A percentile compares a stretch with the other conserved stretches of the same genome.
These are phyloP conservation scores for Halophytophthora polymorphica DNA, from an alignment of 352 stramenopile species.

Conservation along the genomic window DNA sequence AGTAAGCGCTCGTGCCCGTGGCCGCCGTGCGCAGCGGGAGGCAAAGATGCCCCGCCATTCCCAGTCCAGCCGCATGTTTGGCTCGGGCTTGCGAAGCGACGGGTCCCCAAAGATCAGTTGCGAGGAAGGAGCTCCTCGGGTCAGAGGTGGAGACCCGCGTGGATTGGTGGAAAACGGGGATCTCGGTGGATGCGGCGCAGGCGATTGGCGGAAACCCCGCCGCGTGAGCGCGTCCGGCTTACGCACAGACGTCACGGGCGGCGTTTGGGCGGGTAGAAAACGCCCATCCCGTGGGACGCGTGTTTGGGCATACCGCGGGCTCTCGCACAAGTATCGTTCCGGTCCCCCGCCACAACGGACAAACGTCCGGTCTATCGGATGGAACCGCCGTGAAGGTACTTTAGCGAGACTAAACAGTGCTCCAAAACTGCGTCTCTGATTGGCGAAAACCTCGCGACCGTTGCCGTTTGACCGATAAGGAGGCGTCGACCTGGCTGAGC, in stretches of 20 bases:
- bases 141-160: neutral
- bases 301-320: no score
- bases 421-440: no score
- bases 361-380: no score
- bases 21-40: no score
- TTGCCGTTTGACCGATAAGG: no score
- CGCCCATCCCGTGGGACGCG: slow-evolving; percentile 5
- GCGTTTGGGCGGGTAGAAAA: slow-evolving; percentile 33
- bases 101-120: slow-evolving; percentile 15
- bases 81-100: slow-evolving; percentile 11
- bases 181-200: slow-evolving; percentile 5
- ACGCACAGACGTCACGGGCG: slow-evolving; percentile 54
- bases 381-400: no score
- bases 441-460: no score
- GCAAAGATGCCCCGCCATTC: neutral
- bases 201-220: slow-evolving; percentile 25
- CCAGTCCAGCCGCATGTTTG: neutral
- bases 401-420: no score
- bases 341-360: no score
- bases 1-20: slow-evolving; percentile 36
- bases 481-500: no score
- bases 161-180: slow-evolving; percentile 15
- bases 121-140: slow-evolving; percentile 10
- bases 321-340: no score
- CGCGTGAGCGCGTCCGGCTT: slow-evolving; percentile 10